A percentile compares a stretch with the other conserved stretches of the same genome.
Conservation (phyloP, 1,139 yeast species). For the Kodamaea plutei region DNA sequence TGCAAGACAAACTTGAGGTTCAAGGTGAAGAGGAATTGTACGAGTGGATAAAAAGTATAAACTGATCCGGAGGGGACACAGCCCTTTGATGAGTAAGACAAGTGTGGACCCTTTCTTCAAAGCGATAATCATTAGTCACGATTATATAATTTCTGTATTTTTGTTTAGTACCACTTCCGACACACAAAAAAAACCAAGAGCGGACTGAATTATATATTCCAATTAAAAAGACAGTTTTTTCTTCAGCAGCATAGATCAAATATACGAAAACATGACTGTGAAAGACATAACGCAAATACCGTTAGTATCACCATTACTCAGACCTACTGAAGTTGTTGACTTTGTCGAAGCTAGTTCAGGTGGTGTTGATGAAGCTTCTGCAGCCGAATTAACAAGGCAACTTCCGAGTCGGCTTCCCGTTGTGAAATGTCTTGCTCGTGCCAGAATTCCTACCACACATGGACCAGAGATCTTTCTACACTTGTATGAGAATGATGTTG, state of each 20-base stretch:
- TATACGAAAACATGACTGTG: not conserved
- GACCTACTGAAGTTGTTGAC: slow-evolving; percentile 20
- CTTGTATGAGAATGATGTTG: slow-evolving; percentile 78
- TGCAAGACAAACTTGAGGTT: slow-evolving; percentile 45
- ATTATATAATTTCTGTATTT: not conserved
- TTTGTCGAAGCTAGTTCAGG: not conserved
- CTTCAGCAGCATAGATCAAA: not conserved
- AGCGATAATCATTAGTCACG: not conserved
- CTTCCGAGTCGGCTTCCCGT: slow-evolving; percentile 45
- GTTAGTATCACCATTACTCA: slow-evolving; percentile 34
- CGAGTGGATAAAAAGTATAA: slow-evolving; percentile 45
- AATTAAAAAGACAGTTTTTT: too few relatives aligned
- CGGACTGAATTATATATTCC: too few relatives aligned
- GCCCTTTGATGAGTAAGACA: too few relatives aligned
- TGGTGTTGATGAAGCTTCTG: slow-evolving; percentile 1
- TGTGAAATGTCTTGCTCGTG: slow-evolving; percentile 89
- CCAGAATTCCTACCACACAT: slow-evolving; percentile 87
- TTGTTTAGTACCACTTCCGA: too few relatives aligned
- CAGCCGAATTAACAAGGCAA: slow-evolving; percentile 20
- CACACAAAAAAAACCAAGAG: too few relatives aligned
- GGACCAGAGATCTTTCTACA: slow-evolving; percentile 93
- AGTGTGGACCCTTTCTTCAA: too few relatives aligned
- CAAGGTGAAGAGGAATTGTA: slow-evolving; percentile 48
- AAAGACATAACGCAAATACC: slow-evolving; percentile 23
- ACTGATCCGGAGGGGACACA: too few relatives aligned